phyloP scores from a whole-genome alignment of 768 basidiomycete species.

The Lepiota venenata region DNA sequence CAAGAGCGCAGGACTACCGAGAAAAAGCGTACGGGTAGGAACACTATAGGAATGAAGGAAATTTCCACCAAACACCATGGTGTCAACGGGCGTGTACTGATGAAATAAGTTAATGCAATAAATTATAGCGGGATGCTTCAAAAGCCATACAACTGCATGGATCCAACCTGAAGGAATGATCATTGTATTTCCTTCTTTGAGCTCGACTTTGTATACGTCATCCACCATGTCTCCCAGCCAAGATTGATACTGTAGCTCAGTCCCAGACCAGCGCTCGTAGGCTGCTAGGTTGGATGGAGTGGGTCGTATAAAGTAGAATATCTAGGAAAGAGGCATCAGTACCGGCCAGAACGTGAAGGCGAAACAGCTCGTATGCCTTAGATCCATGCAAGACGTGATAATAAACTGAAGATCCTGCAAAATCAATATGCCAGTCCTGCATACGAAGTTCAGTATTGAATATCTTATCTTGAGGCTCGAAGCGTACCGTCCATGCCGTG shows the following conservation, averaged over 20 bases:
- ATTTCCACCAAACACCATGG: constrained; percentile 96
- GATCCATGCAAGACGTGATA: constrained; percentile 88
- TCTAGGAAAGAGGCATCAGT: constrained; percentile 35
- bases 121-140: neutral
- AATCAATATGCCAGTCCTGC: constrained; percentile 98
- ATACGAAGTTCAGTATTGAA: neutral
- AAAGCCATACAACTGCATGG: constrained; percentile 80
- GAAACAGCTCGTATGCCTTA: constrained; percentile 51
- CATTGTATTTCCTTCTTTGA: constrained; percentile 81
- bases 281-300: constrained; percentile 82
- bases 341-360: neutral
- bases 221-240: constrained; percentile 96
- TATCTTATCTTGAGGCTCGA: neutral
- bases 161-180: constrained; percentile 98
- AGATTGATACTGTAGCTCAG: constrained; percentile 78
- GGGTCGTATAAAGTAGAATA: constrained; percentile 94
- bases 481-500: constrained; percentile 86
- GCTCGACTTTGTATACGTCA: constrained; percentile 82
- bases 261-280: constrained; percentile 93
- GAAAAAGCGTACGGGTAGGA: constrained; percentile 61
- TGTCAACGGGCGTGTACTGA: constrained; percentile 88
- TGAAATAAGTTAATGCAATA: constrained; percentile 11
- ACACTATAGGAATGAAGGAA: constrained; percentile 94
- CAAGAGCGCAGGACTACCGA: constrained; percentile 1
- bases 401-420: constrained; percentile 97